Evolutionary conservation across 345 rosid species (phyloP), one percentile per base, ranked within the genome.

Genomic region (Salix brachista): DNA sequence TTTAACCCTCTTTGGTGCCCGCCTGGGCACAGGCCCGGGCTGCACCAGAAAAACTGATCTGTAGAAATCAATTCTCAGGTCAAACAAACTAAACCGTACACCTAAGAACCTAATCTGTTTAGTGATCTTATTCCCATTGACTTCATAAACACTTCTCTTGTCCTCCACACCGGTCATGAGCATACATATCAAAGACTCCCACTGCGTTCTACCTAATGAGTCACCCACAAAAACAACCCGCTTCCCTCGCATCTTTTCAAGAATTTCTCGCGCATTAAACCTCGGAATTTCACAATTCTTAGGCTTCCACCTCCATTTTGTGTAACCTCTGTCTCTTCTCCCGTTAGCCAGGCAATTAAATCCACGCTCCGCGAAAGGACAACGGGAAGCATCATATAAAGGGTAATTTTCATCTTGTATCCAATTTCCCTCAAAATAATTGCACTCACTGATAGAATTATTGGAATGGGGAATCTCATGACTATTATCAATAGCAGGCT

Each of bases 181-280:
- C 84, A 91, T 66, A 77, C 96, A 91, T 70, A 90, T 85, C 78
- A 86, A 79, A n/a, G 96, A 91, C 76, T 91, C 91, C 96, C 96
- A 91, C 70, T 90, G 91, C 8, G 92, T 89, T 78, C 91, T 82
- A 75, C 92, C 84, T 84, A 91, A 67, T 3, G 95, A 91, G 75
- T 91, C 93, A 1, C 96, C 96, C 14, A 87, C 90, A 79, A 91
- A 91, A 81, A 87, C 90, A 72, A 91, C 56, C 36, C 95, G 85
- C 70, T 89, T 88, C 70, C 93, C 90, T 0, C 89, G 88, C 48
- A 89, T 86, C 76, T 81, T 79, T 70, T 86, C 78, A 23, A 91
- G 91, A 70, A 83, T 73, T 69, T 65, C 75, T 36, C 25, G 82
- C 18, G 74, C 86, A 67, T 84, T 62, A 79, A 89, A 88, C 78